These are phyloP conservation scores for Mortierella sp. DNA, from an alignment of 371 early-diverging fungal genomes.

Conservation along the genomic window DNA sequence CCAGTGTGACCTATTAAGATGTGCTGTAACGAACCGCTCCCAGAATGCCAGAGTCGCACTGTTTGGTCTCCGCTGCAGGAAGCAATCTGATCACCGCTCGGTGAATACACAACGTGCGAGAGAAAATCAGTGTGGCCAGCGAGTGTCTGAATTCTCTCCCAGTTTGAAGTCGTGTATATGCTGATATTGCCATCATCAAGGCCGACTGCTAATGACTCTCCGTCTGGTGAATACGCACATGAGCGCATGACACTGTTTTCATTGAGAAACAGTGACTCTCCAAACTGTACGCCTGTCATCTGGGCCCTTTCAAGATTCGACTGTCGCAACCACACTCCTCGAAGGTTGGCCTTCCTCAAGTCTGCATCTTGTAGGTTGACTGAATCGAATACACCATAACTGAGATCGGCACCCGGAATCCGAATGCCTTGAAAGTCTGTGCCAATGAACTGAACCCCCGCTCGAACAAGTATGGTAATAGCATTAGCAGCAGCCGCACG, in stretches of 20 bases:
- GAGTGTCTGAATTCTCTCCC: not conserved
- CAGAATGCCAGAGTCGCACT: conserved; percentile 2
- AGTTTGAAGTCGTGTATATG: conserved; percentile 3
- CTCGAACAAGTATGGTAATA: conserved; percentile 7
- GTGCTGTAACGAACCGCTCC: not conserved
- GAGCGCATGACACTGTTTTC: not conserved
- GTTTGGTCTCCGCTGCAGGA: not conserved
- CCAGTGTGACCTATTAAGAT: conserved; percentile 1
- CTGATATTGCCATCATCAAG: not conserved
- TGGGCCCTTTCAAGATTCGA: conserved; percentile 1
- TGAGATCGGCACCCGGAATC: conserved; percentile 14
- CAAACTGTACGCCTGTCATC: conserved; percentile 8
- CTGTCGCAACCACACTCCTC: conserved; percentile 1
- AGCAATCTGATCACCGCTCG: not conserved
- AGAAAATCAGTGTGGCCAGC: not conserved
- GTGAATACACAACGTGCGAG: not conserved
- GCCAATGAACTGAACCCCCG: not conserved
- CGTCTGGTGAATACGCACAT: conserved; percentile 10
- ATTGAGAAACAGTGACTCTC: conserved; percentile 6
- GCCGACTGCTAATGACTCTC: not conserved
- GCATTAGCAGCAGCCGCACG: conserved; percentile 7
- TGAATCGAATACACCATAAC: conserved; percentile 2
- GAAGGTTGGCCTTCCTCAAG: conserved; percentile 1
- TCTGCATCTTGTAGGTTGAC: conserved; percentile 2
- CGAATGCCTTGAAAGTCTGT: conserved; percentile 3